phyloP scores from a whole-genome alignment of 129 eudicot genomes.

The Artemisia tridentata region DNA sequence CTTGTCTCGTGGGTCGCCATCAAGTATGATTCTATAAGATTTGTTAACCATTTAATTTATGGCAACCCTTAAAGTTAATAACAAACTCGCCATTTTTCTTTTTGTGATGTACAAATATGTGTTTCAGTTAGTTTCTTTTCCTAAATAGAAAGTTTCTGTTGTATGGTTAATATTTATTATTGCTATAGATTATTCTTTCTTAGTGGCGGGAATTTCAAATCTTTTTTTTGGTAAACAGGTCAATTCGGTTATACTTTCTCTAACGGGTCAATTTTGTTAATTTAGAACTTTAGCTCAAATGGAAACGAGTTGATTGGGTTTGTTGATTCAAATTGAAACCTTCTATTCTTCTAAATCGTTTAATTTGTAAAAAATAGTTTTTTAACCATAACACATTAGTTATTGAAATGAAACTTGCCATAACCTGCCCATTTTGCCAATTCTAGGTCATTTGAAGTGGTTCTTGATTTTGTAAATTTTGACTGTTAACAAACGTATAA shows the following conservation, averaged over 20 bases:
- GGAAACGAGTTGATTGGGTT: too few relatives aligned
- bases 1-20: not conserved
- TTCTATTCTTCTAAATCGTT: too few relatives aligned
- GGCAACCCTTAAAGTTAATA: not conserved
- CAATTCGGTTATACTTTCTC: too few relatives aligned
- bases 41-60: not conserved
- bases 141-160: too few relatives aligned
- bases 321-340: too few relatives aligned
- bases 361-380: not conserved
- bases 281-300: too few relatives aligned
- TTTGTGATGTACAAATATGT: not conserved
- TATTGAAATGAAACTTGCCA: too few relatives aligned
- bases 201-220: too few relatives aligned
- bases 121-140: not conserved
- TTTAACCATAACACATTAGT: not conserved
- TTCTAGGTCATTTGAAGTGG: not conserved
- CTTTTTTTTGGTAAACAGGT: too few relatives aligned
- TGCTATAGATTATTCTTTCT: too few relatives aligned
- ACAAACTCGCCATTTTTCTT: not conserved
- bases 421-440: not conserved
- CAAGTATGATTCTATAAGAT: not conserved
- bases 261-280: too few relatives aligned
- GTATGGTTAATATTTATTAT: too few relatives aligned
- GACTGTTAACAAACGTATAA: not conserved
- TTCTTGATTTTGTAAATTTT: not conserved